These are phyloP conservation scores for Mycena chlorophos DNA, from an alignment of 768 basidiomycete genomes.

Conservation along the genomic window DNA sequence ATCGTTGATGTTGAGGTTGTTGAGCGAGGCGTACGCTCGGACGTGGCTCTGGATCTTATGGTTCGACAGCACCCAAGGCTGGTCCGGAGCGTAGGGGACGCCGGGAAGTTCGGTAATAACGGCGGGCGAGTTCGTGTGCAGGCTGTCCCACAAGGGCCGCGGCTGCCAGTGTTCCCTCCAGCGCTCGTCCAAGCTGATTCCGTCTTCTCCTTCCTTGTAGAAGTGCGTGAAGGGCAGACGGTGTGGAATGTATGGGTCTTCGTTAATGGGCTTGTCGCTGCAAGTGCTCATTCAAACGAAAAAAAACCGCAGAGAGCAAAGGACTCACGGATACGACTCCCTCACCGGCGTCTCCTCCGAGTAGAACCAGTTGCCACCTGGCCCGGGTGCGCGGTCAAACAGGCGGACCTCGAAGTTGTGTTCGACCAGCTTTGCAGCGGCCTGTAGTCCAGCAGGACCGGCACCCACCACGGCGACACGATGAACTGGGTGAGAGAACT, in stretches of 20 bases:
- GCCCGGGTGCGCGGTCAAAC: conserved; percentile 21
- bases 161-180: conserved; percentile 26
- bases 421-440: conserved; percentile 16
- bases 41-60: conserved; percentile 30
- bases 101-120: conserved; percentile 25
- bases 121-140: conserved; percentile 23
- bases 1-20: conserved; percentile 34
- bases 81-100: conserved; percentile 21
- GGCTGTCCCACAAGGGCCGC: conserved; percentile 23
- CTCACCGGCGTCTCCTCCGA: conserved; percentile 25
- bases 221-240: conserved; percentile 14
- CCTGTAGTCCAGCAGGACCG: conserved; percentile 20
- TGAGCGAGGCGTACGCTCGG: conserved; percentile 32
- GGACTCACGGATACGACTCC: conserved; percentile 22
- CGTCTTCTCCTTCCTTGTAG: conserved; percentile 17
- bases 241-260: conserved; percentile 4
- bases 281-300: no score
- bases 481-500: conserved; percentile 20
- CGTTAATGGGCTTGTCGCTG: conserved; percentile 11
- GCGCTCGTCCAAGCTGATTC: conserved; percentile 16
- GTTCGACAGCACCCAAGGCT: conserved; percentile 25
- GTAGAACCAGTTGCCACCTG: conserved; percentile 28
- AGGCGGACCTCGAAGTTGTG: conserved; percentile 22
- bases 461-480: conserved; percentile 21
- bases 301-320: not conserved